Base-by-base conservation (phyloP, 148 eudicot genomes). In the Cornus suecica region DNA sequence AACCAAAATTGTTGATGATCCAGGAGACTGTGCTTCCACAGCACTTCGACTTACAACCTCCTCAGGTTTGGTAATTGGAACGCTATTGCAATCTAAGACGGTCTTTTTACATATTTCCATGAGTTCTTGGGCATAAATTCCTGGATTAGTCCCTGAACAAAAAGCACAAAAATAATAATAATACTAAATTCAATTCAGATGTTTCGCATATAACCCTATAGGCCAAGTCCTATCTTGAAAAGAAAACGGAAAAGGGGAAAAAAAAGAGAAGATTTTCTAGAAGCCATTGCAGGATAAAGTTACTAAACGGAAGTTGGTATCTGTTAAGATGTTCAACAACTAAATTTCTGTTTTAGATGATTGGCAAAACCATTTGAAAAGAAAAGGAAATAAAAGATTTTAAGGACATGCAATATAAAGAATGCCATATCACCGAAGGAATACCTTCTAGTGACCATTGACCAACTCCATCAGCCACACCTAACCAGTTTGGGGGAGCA, bases 391-490 rank as follows among this genome's bases (percentile, higher is more conserved):
- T 8, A 25, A 42, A 37, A 62, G 42, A 37, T 37, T 10, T 3
- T 26, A 63, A 22, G 69, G 60, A 64, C 15, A 32, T 1, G 62
- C 8, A 4, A 5, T 58, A 58, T 18, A 10, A 58, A 22, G 0
- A n/a, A 22, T 8, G 7, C 62, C 31, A 73, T 16, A 70, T 48
- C 28, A 20, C 8, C 58, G 65, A 58, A 77, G 22, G 28, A 30
- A 70, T 80, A 94, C 98, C 98, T 89, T 87, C 85, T n/a, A 87
- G 78, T 61, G 97, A 87, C 98, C 98, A 94, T 77, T 83, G 86
- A 70, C 88, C 82, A 69, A 90, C 93, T 80, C 97, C 94, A 85
- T 87, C 92, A 65, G 95, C 98, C 84, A 94, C 95, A 67, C 97
- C 97, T 70, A 92, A 72, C 95, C 97, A 94, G 64, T 86, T 87